Conservation (phyloP, 352 stramenopile species). For the Globisporangium solare region DNA sequence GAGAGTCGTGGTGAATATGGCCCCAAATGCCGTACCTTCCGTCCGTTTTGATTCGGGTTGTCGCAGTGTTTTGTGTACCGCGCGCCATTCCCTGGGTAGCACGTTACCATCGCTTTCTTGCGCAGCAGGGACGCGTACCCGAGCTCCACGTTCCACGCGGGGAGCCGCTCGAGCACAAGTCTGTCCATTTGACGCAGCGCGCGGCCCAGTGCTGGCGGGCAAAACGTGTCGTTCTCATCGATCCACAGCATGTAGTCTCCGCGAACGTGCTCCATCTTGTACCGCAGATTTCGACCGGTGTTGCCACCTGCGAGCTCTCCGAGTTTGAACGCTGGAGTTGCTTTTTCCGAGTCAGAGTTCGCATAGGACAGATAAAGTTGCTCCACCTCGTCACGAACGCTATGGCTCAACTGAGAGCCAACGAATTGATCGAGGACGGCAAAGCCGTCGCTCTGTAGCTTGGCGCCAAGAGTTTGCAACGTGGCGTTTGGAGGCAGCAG, state of each 20-base stretch:
- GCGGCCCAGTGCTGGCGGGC: constrained; percentile 16
- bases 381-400: constrained; percentile 19
- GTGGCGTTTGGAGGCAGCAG: constrained; percentile 14
- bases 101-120: constrained; percentile 49
- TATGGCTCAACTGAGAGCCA: constrained; percentile 9
- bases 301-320: constrained; percentile 39
- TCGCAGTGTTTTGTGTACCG: constrained; percentile 47
- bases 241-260: constrained; percentile 50
- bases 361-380: constrained; percentile 18
- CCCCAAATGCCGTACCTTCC: constrained; percentile 19
- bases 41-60: constrained; percentile 42
- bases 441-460: constrained; percentile 20
- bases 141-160: constrained; percentile 21
- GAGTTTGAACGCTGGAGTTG: constrained; percentile 18
- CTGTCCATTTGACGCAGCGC: constrained; percentile 35
- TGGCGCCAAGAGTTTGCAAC: constrained; percentile 11
- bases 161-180: constrained; percentile 30
- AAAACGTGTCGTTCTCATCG: constrained; percentile 33
- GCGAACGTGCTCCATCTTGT: constrained; percentile 41
- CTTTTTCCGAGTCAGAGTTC: background rate
- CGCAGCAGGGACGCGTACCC: constrained; percentile 21
- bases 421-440: constrained; percentile 34
- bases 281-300: constrained; percentile 38
- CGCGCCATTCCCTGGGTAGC: constrained; percentile 35
- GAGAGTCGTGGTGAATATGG: background rate